Evolutionary conservation across 495 filamentous ascomycete species (phyloP), one percentile per base, ranked within the genome.

Genomic region (Pyrenopolyporus hunteri): DNA sequence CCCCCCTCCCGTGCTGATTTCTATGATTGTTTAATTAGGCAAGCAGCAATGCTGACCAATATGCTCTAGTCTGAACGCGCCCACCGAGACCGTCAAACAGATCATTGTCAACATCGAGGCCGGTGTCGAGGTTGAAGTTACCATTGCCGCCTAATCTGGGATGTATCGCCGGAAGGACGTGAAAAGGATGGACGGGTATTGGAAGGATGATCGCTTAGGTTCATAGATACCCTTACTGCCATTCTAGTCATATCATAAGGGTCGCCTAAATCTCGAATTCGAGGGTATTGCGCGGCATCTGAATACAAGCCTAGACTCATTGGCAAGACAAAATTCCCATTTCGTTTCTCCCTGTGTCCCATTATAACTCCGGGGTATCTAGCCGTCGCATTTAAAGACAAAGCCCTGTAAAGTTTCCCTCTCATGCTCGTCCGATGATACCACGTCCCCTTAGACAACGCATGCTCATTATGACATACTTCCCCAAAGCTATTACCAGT

Each of bases 31-130:
- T 29, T 29, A 4, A 23, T 8, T n/a, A n/a, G n/a, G n/a, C n/a
- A n/a, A n/a, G n/a, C n/a, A n/a, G n/a, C 20, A 6, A 22, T 25
- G 31, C 22, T 63, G 48, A 53, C 9, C 19, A 14, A 20, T 22
- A 7, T 42, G 67, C 22, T 65, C 57, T 67, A 93, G 91, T 82
- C 83, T 98, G 55, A 94, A 93, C 77, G 94, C 94, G 59, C 94
- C 94, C 51, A 98, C 94, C 69, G 94, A 98, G 85, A 91, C 96
- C 59, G 94, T 98, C 78, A 98, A 98, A 88, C 92, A 97, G 86
- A 98, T 98, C 85, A 98, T 98, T 78, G 92, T 98, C 84, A 98
- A 98, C 85, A 98, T 98, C 78, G 94, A 98, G 87, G 94, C 94
- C 61, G 94, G 94, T 84, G 94, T 98, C 76, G 94, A 98, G 87